Evolutionary conservation across 23 red algal species (phyloP).

Genomic region (Porphyridium purpureum): DNA sequence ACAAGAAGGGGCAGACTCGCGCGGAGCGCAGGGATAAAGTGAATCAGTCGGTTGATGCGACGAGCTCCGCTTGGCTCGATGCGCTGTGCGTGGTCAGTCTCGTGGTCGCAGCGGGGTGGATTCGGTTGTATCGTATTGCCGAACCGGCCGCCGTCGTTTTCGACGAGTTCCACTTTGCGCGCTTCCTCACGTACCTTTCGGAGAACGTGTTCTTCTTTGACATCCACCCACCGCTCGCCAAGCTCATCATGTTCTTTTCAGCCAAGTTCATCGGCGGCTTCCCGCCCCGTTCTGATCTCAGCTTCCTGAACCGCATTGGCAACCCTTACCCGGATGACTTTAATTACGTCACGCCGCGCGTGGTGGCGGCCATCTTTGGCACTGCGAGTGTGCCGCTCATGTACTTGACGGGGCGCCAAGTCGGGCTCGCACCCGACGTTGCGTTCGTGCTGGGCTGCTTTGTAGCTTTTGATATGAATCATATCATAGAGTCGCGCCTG

Average conservation of each 20-base stretch:
- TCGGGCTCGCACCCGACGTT: slow-evolving; percentile 26
- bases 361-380: slow-evolving; percentile 49
- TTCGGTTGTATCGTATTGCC: slow-evolving; percentile 31
- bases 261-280: slow-evolving; percentile 18
- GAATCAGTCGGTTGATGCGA: too few relatives aligned
- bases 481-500: slow-evolving; percentile 79
- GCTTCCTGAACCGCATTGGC: too few relatives aligned
- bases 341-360: slow-evolving; percentile 52
- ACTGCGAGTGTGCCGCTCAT: slow-evolving; percentile 26
- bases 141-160: slow-evolving; percentile 63
- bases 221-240: slow-evolving; percentile 81
- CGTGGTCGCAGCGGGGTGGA: neutral
- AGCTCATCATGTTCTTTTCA: slow-evolving; percentile 27
- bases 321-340: too few relatives aligned
- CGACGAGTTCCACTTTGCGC: slow-evolving; percentile 86
- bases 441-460: slow-evolving; percentile 21
- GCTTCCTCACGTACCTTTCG: slow-evolving; percentile 43
- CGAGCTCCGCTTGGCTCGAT: slow-evolving; percentile 1
- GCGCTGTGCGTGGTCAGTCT: neutral
- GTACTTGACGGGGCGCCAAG: slow-evolving; percentile 40
- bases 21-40: too few relatives aligned
- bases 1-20: too few relatives aligned
- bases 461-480: slow-evolving; percentile 39
- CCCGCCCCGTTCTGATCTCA: too few relatives aligned
- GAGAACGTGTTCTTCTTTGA: slow-evolving; percentile 65